Conservation (phyloP, 2,329 filamentous ascomycete species). For the Epichloe sp. region DNA sequence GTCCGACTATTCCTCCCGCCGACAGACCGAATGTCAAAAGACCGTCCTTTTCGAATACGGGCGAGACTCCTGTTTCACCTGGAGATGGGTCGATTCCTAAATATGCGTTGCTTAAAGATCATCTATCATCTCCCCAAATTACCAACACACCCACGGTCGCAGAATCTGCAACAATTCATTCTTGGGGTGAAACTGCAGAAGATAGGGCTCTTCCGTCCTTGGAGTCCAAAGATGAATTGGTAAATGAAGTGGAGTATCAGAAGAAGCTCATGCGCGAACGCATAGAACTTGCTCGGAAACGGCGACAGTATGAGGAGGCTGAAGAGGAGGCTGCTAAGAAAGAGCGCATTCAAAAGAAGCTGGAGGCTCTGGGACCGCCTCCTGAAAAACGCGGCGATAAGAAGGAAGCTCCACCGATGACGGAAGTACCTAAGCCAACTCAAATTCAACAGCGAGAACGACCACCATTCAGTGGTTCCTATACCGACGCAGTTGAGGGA, state of each 20-base stretch:
- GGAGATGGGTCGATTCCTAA: slow-evolving; percentile 4
- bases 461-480: slow-evolving; percentile 8
- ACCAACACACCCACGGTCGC: slow-evolving; percentile 30
- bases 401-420: slow-evolving; percentile 29
- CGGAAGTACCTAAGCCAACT: slow-evolving; percentile 25
- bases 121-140: slow-evolving; percentile 14
- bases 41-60: slow-evolving; percentile 35
- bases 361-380: slow-evolving; percentile 55
- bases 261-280: slow-evolving; percentile 63
- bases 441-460: slow-evolving; percentile 23
- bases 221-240: slow-evolving; percentile 19
- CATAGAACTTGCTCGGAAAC: slow-evolving; percentile 55
- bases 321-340: slow-evolving; percentile 59
- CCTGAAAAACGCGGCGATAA: slow-evolving; percentile 47
- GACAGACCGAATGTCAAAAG: slow-evolving; percentile 33
- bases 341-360: slow-evolving; percentile 58
- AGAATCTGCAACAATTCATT: slow-evolving; percentile 26
- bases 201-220: slow-evolving; percentile 19
- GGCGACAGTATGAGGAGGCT: slow-evolving; percentile 53
- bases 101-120: slow-evolving; percentile 14
- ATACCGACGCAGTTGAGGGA: slow-evolving; percentile 1
- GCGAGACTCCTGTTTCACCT: slow-evolving; percentile 38
- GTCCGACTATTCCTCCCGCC: slow-evolving; percentile 25
- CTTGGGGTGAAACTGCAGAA: slow-evolving; percentile 15
- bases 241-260: slow-evolving; percentile 48